Conservation (phyloP, 208 protist species). For the Trypanosoma vivax region DNA sequence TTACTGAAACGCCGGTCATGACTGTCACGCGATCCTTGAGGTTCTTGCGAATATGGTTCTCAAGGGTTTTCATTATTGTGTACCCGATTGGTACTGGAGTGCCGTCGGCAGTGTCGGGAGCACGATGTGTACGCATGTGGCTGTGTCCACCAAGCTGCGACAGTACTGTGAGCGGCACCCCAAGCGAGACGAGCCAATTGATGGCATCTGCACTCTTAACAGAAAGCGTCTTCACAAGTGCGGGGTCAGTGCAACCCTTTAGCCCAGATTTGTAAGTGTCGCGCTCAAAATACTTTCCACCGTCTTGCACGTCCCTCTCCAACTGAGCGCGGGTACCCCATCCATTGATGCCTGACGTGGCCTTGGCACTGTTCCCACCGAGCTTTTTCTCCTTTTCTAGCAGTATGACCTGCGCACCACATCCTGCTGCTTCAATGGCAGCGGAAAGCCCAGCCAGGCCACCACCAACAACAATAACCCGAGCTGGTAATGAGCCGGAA, state of each 20-base stretch:
- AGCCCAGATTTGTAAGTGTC: slow-evolving; percentile 70
- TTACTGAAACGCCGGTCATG: slow-evolving; percentile 49
- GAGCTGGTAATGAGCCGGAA: slow-evolving; percentile 37
- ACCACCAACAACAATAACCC: slow-evolving; percentile 79
- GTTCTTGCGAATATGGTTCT: slow-evolving; percentile 60
- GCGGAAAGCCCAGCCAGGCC: slow-evolving; percentile 83
- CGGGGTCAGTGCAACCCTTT: slow-evolving; percentile 56
- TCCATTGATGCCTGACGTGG: slow-evolving; percentile 94
- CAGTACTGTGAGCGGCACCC: slow-evolving; percentile 76
- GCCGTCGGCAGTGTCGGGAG: slow-evolving; percentile 56
- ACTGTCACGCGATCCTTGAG: slow-evolving; percentile 50
- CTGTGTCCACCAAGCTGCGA: slow-evolving; percentile 89
- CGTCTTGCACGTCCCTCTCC: slow-evolving; percentile 51
- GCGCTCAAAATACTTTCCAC: slow-evolving; percentile 69
- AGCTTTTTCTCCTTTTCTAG: slow-evolving; percentile 87
- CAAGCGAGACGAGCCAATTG: slow-evolving; percentile 71
- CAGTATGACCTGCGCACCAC: slow-evolving; percentile 82
- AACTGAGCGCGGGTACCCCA: slow-evolving; percentile 84
- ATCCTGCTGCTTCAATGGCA: slow-evolving; percentile 71
- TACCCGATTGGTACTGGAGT: slow-evolving; percentile 83
- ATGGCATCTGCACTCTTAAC: slow-evolving; percentile 66
- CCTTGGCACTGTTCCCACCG: slow-evolving; percentile 95
- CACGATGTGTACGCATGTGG: slow-evolving; percentile 82
- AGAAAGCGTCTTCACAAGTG: slow-evolving; percentile 83
- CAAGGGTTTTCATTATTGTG: slow-evolving; percentile 85